Percentiles rank a stretch among this genome's conserved stretches.
phyloP scores from a whole-genome alignment of 805 yeast species.

The Yamadazyma insecticola region DNA sequence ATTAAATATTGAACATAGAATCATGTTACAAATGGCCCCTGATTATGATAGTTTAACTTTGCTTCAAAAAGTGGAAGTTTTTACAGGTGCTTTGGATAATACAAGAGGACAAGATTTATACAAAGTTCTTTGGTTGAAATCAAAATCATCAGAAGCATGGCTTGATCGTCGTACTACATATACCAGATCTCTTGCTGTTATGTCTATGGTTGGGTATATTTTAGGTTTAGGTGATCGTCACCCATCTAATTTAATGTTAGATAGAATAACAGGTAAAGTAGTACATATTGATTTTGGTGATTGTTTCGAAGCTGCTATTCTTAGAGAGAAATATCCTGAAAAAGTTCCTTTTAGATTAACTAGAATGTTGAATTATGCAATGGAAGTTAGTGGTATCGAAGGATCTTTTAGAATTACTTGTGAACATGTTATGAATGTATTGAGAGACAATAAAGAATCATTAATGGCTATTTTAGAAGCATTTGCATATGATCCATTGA shows the following conservation, averaged over 20 bases:
- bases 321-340: constrained; percentile 96
- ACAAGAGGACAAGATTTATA: constrained; percentile 95
- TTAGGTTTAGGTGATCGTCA: constrained; percentile 97
- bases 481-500: constrained; percentile 96
- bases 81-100: constrained; percentile 91
- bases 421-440: constrained; percentile 93
- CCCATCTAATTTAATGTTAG: constrained; percentile 95
- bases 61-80: constrained; percentile 91
- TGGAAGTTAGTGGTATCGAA: constrained; percentile 98
- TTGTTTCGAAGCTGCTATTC: constrained; percentile 96
- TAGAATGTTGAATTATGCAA: constrained; percentile 94
- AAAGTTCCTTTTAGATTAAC: constrained; percentile 97
- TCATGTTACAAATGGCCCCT: constrained; percentile 97
- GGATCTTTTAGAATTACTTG: constrained; percentile 96
- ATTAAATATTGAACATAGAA: constrained; percentile 88
- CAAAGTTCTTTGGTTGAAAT: constrained; percentile 93
- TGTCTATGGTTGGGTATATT: constrained; percentile 98
- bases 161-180: constrained; percentile 94
- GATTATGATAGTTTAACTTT: constrained; percentile 87
- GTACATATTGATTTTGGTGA: constrained; percentile 98
- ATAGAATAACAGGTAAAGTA: constrained; percentile 90
- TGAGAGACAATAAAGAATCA: constrained; percentile 91
- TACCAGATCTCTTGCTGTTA: constrained; percentile 92
- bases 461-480: constrained; percentile 98
- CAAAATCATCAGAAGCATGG: constrained; percentile 97